These are phyloP conservation scores for Emmonsia crescens DNA, from an alignment of 2,329 filamentous ascomycete genomes.

Conservation along the genomic window DNA sequence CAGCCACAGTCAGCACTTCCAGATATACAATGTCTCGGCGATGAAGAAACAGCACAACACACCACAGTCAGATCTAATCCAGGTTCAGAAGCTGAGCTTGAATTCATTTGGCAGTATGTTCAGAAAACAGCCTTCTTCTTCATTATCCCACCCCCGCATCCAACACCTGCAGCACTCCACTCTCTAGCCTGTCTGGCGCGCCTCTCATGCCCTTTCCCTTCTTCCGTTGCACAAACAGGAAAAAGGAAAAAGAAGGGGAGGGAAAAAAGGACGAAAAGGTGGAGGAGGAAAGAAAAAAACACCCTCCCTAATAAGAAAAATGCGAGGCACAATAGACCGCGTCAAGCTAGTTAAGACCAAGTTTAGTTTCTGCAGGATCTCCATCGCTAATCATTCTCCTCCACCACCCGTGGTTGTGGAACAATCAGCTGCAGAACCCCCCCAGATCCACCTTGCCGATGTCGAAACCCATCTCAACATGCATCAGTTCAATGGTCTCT, in stretches of 20 bases:
- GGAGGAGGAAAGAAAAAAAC: not conserved
- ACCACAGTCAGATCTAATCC: slow-evolving; percentile 19
- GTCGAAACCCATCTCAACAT: slow-evolving; percentile 35
- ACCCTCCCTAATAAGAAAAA: not conserved
- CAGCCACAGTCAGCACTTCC: slow-evolving; percentile 9
- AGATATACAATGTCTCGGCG: slow-evolving; percentile 17
- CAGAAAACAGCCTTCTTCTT: not conserved
- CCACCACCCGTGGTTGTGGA: slow-evolving; percentile 12
- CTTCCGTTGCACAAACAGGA: not conserved
- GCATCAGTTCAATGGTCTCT: slow-evolving; percentile 32
- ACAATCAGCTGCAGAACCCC: slow-evolving; percentile 9
- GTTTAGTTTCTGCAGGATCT: not conserved
- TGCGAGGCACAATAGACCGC: slow-evolving; percentile 15
- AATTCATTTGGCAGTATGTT: slow-evolving; percentile 20
- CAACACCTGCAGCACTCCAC: not conserved
- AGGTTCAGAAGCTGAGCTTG: slow-evolving; percentile 14
- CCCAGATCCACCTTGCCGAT: slow-evolving; percentile 29
- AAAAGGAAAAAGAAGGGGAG: not conserved
- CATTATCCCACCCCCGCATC: not conserved
- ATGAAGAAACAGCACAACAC: slow-evolving; percentile 19
- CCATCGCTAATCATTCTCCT: not conserved
- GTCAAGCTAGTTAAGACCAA: slow-evolving; percentile 23
- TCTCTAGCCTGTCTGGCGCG: not conserved
- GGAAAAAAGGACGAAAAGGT: not conserved
- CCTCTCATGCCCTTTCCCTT: not conserved